A percentile compares a stretch with the other conserved stretches of the same genome.
These are phyloP conservation scores for Vitis riparia DNA, from an alignment of 164 flowering plant genomes.

Conservation along the genomic window DNA sequence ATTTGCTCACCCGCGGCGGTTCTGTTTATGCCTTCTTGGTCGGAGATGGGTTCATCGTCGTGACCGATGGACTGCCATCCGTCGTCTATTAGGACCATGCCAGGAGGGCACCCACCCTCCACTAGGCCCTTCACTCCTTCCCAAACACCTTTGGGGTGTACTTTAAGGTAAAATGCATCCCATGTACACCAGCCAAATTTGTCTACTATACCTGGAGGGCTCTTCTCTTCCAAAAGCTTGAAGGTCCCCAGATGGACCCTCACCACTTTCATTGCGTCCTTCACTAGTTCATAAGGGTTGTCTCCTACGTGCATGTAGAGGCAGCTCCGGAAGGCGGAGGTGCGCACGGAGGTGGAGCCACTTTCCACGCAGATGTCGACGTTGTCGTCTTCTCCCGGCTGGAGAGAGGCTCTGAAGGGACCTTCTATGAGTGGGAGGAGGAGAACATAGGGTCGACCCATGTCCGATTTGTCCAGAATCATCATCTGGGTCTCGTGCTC, in stretches of 20 bases:
- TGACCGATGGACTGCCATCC: conserved; percentile 73
- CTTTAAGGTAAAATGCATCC: conserved; percentile 71
- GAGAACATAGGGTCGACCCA: conserved; percentile 56
- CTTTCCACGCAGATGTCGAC: conserved; percentile 70
- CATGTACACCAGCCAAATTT: conserved; percentile 86
- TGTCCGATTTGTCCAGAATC: conserved; percentile 42
- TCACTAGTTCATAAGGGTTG: conserved; percentile 56
- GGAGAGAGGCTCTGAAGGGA: conserved; percentile 59
- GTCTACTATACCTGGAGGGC: conserved; percentile 60
- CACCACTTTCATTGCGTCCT: conserved; percentile 49
- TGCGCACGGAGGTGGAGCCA: conserved; percentile 50
- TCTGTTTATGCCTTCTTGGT: conserved; percentile 46
- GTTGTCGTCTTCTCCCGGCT: conserved; percentile 46
- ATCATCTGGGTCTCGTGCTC: conserved; percentile 75
- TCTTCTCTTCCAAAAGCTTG: conserved; percentile 64
- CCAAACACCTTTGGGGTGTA: conserved; percentile 57
- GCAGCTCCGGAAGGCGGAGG: conserved; percentile 25
- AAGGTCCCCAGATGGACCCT: conserved; percentile 63
- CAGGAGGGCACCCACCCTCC: conserved; percentile 76
- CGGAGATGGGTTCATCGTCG: conserved; percentile 47
- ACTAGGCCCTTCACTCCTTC: conserved; percentile 63
- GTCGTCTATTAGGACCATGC: conserved; percentile 69
- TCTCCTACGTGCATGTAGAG: conserved; percentile 59
- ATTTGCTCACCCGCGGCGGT: conserved; percentile 66
- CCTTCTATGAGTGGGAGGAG: conserved; percentile 72